phyloP scores from a whole-genome alignment of 148 eudicot species.

The Linanthus parryae region DNA sequence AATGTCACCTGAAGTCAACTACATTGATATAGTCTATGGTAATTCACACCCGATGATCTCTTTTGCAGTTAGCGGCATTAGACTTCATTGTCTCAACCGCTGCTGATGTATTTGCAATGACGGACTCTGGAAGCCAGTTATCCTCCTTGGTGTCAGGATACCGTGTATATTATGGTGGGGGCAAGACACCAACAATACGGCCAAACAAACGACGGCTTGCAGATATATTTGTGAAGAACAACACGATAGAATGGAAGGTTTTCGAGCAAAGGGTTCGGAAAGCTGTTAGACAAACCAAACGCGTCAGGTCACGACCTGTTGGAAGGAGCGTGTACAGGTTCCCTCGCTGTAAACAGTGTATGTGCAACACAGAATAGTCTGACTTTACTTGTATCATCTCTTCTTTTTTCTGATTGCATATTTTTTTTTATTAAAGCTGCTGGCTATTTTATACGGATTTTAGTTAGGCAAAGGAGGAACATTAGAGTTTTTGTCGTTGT shows the following conservation, averaged over 20 bases:
- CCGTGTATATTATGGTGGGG: slow-evolving; percentile 85
- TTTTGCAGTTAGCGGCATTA: slow-evolving; percentile 79
- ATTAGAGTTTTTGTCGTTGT: too few relatives aligned
- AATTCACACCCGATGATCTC: too few relatives aligned
- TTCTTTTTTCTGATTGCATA: too few relatives aligned
- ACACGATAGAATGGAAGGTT: slow-evolving; percentile 84
- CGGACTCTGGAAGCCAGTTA: slow-evolving; percentile 95
- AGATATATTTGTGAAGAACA: slow-evolving; percentile 73
- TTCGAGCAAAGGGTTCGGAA: slow-evolving; percentile 88
- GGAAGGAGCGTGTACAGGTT: slow-evolving; percentile 79
- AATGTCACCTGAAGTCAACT: too few relatives aligned
- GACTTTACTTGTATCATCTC: too few relatives aligned
- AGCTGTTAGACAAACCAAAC: slow-evolving; percentile 85
- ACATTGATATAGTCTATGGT: too few relatives aligned
- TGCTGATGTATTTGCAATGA: slow-evolving; percentile 86
- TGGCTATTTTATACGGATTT: too few relatives aligned
- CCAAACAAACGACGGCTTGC: slow-evolving; percentile 97
- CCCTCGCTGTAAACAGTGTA: slow-evolving; percentile 45
- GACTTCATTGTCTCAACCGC: slow-evolving; percentile 94
- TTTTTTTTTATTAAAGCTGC: too few relatives aligned
- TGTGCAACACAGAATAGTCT: slow-evolving; percentile 31
- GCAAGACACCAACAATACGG: slow-evolving; percentile 80
- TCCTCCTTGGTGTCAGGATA: slow-evolving; percentile 87
- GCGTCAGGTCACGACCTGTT: slow-evolving; percentile 69
- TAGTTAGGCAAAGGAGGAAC: too few relatives aligned